These are phyloP conservation scores for Yamadazyma tumulicola DNA, from an alignment of 805 yeast genomes.

Conservation along the genomic window DNA sequence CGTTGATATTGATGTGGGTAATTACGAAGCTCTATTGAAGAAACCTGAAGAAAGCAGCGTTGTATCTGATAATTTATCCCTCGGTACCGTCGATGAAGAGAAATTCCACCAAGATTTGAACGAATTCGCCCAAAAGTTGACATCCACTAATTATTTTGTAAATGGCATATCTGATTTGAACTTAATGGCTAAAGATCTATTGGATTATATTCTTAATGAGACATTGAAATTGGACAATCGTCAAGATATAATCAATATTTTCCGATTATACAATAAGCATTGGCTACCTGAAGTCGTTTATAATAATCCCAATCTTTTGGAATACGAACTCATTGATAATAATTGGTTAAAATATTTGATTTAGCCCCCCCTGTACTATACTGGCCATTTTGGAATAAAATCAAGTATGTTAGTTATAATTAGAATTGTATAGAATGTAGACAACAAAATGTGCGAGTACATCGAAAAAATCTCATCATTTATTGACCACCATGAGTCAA, in stretches of 20 bases:
- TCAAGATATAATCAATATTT: constrained; percentile 20
- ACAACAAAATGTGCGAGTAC: neutral
- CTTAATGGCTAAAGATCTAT: constrained; percentile 28
- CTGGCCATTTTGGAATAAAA: neutral
- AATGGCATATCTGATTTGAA: constrained; percentile 24
- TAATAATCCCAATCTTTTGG: constrained; percentile 39
- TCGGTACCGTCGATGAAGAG: constrained; percentile 35
- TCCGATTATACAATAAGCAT: constrained; percentile 33
- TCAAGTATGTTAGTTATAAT: neutral
- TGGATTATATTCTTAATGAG: constrained; percentile 27
- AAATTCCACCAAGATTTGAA: constrained; percentile 28
- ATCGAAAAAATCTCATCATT: neutral
- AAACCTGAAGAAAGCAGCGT: constrained; percentile 10
- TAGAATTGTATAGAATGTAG: no score
- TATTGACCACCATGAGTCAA: constrained; percentile 15
- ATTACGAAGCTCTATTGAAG: constrained; percentile 39
- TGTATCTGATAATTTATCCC: constrained; percentile 14
- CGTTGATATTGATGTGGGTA: constrained; percentile 43
- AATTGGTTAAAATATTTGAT: constrained; percentile 39
- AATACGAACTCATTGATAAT: constrained; percentile 27
- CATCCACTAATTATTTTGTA: constrained; percentile 10
- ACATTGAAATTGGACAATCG: constrained; percentile 23
- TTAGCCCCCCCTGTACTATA: constrained; percentile 12
- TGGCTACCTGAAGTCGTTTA: constrained; percentile 41
- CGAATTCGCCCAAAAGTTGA: constrained; percentile 9